Conservation (phyloP, 169 alveolate genomes). For the Eimeria maxima region DNA sequence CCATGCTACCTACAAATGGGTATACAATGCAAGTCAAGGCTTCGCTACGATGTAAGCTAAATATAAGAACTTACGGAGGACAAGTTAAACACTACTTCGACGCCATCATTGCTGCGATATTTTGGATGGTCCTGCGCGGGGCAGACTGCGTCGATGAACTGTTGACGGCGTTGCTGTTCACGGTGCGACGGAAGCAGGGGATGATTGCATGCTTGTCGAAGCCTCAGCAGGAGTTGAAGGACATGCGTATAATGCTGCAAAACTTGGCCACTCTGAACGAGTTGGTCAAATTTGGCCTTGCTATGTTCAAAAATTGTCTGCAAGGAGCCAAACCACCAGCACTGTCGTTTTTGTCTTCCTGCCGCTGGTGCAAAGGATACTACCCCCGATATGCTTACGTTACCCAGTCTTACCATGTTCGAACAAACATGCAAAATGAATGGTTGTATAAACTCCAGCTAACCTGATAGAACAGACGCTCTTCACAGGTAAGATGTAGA, state of each 20-base stretch:
- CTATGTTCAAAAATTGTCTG: conserved; percentile 85
- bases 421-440: not conserved
- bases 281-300: conserved; percentile 88
- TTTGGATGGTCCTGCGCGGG: conserved; percentile 38
- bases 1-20: not conserved
- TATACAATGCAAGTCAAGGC: not conserved
- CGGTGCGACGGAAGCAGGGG: conserved; percentile 86
- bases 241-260: conserved; percentile 90
- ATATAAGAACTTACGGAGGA: not conserved
- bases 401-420: not conserved
- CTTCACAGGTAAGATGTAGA: conserved; percentile 89
- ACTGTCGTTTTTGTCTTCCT: not conserved
- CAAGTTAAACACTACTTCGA: not conserved
- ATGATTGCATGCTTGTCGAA: conserved; percentile 92
- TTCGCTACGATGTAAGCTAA: not conserved
- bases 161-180: conserved; percentile 80
- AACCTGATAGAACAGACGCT: conserved; percentile 86
- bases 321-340: not conserved
- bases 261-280: conserved; percentile 87
- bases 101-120: not conserved
- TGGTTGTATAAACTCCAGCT: not conserved
- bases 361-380: not conserved
- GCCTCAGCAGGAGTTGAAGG: conserved; percentile 89
- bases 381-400: not conserved
- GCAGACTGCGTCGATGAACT: conserved; percentile 63